Evolutionary conservation across 352 stramenopile genomes (phyloP).

Genomic region (Plasmopara muralis): DNA sequence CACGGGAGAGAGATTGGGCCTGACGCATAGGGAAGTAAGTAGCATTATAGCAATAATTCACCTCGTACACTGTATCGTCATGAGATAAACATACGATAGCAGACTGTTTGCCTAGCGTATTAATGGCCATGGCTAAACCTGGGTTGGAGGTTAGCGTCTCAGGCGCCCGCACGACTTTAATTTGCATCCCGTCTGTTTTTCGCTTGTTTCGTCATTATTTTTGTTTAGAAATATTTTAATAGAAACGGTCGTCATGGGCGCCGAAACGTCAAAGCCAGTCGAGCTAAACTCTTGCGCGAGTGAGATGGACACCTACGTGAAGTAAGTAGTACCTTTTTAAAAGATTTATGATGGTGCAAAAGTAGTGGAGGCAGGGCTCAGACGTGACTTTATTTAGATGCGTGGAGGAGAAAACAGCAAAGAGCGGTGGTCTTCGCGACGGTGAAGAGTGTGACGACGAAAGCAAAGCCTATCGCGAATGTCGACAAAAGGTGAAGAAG

Average conservation of each 20-base stretch:
- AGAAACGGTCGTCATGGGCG: constrained; percentile 39
- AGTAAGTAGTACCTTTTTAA: constrained; percentile 32
- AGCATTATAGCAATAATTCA: too few relatives aligned
- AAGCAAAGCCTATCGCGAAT: constrained; percentile 57
- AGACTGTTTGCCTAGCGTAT: constrained; percentile 41
- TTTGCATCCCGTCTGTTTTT: constrained; percentile 7
- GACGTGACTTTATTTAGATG: constrained; percentile 25
- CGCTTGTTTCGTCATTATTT: not conserved
- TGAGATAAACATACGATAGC: constrained; percentile 29
- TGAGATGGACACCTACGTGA: constrained; percentile 70
- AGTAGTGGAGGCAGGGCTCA: too few relatives aligned
- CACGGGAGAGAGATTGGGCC: constrained; percentile 51
- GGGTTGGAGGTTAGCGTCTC: constrained; percentile 12
- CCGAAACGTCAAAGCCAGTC: constrained; percentile 46
- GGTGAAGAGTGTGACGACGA: constrained; percentile 66
- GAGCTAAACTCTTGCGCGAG: constrained; percentile 41
- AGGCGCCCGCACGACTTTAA: constrained; percentile 24
- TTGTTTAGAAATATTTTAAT: not conserved
- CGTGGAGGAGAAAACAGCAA: constrained; percentile 47
- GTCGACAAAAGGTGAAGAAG: constrained; percentile 40
- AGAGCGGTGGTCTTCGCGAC: constrained; percentile 58
- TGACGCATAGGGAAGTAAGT: constrained; percentile 11
- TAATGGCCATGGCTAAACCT: constrained; percentile 23
- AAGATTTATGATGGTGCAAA: constrained; percentile 1
- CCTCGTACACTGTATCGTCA: too few relatives aligned